A percentile compares a stretch with the other conserved stretches of the same genome.
phyloP scores from a whole-genome alignment of 441 rosid species.

The Arabidopsis hybrid region DNA sequence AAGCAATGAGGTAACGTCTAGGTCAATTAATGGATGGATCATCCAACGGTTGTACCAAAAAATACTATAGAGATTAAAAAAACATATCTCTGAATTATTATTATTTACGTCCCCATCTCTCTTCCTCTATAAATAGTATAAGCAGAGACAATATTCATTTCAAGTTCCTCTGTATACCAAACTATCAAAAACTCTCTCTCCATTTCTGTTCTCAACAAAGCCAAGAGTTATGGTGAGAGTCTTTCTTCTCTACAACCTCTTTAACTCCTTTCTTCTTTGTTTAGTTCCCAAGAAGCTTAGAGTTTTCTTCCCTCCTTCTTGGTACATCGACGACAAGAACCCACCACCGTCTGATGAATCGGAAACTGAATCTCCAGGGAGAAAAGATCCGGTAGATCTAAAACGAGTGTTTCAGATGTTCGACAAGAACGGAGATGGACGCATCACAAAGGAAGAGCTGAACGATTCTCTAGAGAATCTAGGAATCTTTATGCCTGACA shows the following conservation, averaged over 20 bases:
- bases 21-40: background rate
- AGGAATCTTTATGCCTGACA: conserved; percentile 70
- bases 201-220: conserved; percentile 20
- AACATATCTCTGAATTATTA: background rate
- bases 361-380: conserved; percentile 13
- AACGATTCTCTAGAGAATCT: conserved; percentile 66
- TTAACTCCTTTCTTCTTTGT: conserved; percentile 48
- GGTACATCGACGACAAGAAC: conserved; percentile 43
- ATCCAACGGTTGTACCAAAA: conserved; percentile 18
- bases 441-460: conserved; percentile 66
- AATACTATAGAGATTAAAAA: background rate
- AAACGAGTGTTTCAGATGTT: conserved; percentile 72
- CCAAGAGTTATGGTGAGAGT: conserved; percentile 47
- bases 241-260: conserved; percentile 51
- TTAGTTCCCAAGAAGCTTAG: conserved; percentile 59
- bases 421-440: conserved; percentile 73
- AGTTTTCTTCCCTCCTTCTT: conserved; percentile 51
- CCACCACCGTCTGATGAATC: background rate
- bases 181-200: conserved; percentile 10
- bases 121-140: conserved; percentile 21
- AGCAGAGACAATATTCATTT: conserved; percentile 17
- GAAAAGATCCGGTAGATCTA: conserved; percentile 60
- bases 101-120: conserved; percentile 1
- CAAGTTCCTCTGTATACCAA: conserved; percentile 25
- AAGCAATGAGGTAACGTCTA: conserved; percentile 16